These are phyloP conservation scores for Coniferiporia sulphurascens DNA, from an alignment of 1,284 basidiomycete genomes.

Conservation along the genomic window DNA sequence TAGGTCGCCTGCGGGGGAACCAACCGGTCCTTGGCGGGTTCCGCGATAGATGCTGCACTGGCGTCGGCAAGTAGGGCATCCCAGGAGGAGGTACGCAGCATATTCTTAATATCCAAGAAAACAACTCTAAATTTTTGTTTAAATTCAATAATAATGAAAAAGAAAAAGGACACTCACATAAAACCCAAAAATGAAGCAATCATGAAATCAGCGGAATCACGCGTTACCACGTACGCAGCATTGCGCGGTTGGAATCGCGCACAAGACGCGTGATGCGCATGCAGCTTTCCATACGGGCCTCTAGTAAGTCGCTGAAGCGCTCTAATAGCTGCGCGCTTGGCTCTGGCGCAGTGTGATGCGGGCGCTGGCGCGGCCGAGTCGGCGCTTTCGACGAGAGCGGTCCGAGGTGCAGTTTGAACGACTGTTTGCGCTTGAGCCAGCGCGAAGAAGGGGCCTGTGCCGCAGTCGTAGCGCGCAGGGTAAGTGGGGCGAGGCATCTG, in stretches of 20 bases:
- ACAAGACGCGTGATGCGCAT: conserved; percentile 57
- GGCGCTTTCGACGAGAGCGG: conserved; percentile 33
- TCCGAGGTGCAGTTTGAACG: conserved; percentile 42
- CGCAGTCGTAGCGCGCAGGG: conserved; percentile 19
- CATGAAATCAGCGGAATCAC: not conserved
- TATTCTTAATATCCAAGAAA: not conserved
- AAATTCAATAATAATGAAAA: not conserved
- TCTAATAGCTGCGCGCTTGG: conserved; percentile 52
- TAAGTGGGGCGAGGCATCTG: conserved; percentile 7
- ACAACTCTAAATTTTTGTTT: not conserved
- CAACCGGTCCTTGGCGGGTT: not conserved
- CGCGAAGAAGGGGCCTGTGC: conserved; percentile 30
- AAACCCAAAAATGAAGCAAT: not conserved
- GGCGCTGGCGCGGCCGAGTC: conserved; percentile 19
- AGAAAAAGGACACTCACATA: not conserved
- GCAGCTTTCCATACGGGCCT: conserved; percentile 70
- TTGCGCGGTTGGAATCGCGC: conserved; percentile 39
- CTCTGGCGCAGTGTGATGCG: conserved; percentile 24
- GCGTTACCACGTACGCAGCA: conserved; percentile 11
- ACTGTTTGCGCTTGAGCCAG: conserved; percentile 41
- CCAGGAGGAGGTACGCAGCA: not conserved
- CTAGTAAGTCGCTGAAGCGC: conserved; percentile 66
- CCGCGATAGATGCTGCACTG: not conserved
- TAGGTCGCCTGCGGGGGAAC: not conserved
- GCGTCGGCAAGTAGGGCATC: not conserved